Evolutionary conservation across 1,284 basidiomycete genomes (phyloP).

Genomic region (Pseudozyma sp.): DNA sequence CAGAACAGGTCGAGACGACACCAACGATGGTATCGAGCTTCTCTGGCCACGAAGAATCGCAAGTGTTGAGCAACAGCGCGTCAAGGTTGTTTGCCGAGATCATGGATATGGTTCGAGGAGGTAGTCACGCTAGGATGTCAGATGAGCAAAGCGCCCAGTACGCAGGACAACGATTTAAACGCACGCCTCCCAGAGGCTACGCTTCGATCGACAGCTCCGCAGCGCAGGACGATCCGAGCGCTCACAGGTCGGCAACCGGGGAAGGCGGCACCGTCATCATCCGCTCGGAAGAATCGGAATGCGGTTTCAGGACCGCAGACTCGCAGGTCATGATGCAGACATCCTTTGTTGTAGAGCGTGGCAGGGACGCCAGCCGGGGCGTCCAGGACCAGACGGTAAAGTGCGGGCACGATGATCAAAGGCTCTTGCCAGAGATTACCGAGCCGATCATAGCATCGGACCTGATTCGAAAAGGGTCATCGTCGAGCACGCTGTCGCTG

Average conservation of each 20-base stretch:
- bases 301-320: conserved; percentile 9
- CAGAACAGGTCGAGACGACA: neutral
- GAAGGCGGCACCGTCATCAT: conserved; percentile 13
- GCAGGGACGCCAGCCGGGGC: neutral
- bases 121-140: neutral
- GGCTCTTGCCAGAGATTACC: neutral
- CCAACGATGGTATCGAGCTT: conserved; percentile 11
- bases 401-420: neutral
- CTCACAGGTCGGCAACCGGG: neutral
- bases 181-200: conserved; percentile 21
- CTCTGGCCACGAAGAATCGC: conserved; percentile 15
- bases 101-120: conserved; percentile 33
- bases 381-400: neutral
- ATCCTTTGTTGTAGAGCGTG: neutral
- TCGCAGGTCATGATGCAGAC: neutral
- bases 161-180: conserved; percentile 2
- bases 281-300: conserved; percentile 15
- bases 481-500: conserved; percentile 23
- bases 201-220: conserved; percentile 14
- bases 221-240: conserved; percentile 6
- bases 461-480: conserved; percentile 13
- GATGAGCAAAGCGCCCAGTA: neutral
- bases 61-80: conserved; percentile 11
- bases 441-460: neutral
- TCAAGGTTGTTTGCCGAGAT: conserved; percentile 35